Evolutionary conservation across 768 basidiomycete species (phyloP).

Genomic region (Tubosaeta sp.): DNA sequence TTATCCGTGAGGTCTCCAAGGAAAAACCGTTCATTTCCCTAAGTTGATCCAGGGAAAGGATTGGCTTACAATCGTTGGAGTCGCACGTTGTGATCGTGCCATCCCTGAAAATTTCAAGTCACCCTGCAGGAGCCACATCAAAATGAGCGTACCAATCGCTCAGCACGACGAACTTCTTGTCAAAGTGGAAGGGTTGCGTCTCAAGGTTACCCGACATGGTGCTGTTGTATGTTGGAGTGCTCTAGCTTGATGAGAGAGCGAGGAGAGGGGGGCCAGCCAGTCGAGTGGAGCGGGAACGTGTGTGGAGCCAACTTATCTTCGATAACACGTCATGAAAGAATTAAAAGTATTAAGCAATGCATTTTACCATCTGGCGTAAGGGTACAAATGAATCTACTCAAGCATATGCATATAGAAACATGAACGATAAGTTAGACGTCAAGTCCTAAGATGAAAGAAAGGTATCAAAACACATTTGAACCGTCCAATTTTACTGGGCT

Average conservation of each 20-base stretch:
- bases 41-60: background rate
- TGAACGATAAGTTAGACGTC: constrained; percentile 14
- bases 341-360: background rate
- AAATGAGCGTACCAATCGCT: constrained; percentile 74
- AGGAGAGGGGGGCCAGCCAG: background rate
- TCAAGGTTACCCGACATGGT: constrained; percentile 11
- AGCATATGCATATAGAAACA: constrained; percentile 1
- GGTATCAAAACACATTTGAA: background rate
- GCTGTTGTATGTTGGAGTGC: background rate
- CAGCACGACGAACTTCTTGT: constrained; percentile 81
- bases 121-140: background rate
- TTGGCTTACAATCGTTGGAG: constrained; percentile 81
- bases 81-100: constrained; percentile 92
- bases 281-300: constrained; percentile 3
- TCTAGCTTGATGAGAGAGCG: background rate
- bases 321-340: background rate
- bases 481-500: background rate
- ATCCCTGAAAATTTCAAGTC: constrained; percentile 49
- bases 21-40: background rate
- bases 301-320: constrained; percentile 17
- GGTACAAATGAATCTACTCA: constrained; percentile 5
- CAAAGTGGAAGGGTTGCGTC: constrained; percentile 31
- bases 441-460: background rate
- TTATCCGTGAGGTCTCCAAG: constrained; percentile 79
- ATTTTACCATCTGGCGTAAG: background rate